Base-by-base conservation (phyloP, 148 eudicot genomes). In the Rheum nobile region DNA sequence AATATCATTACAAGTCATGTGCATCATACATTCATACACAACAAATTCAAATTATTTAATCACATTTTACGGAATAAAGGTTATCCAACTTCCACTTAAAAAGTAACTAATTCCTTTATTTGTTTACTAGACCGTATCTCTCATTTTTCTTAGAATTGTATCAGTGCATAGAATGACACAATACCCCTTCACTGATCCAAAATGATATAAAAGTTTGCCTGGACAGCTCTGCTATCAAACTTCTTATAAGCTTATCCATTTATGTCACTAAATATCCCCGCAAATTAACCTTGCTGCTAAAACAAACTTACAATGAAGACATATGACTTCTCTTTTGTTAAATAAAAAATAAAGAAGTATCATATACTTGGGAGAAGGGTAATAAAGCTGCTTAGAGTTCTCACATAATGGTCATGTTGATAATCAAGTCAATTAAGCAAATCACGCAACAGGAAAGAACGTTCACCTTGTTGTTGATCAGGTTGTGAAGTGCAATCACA, bases 401-500 rank as follows among this genome's bases (percentile, higher is more conserved):
- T 0, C 0, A 4, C n/a, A 16, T 14, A 47, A 1, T 1, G 6
- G 39, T 48, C 41, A 72, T 47, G 21, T 17, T 47, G 21, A 47
- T 47, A 17, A 47, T 47, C 6, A 16, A 17, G 52, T 0, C 6
- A 19, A 34, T 10, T 17, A n/a, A 31, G 26, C 16, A 72, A 41
- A 21, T 21, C 35, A 39, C 0, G 24, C 31, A 28, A 71, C 48
- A 41, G 10, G 8, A 28, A 1, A 22, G n/a, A 43, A 6, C 10
- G 12, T 3, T 61, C 69, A 92, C 97, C 96, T 92, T 92, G 82
- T 92, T 92, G 83, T 92, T 92, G 78, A 92, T 92, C 84, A 92
- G 82, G 84, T 90, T 92, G 82, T 92, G 97, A 71, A 92, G 97
- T 38, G 97, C 96, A 57, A 92, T 86, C 61, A 88, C 96, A 76